Evolutionary conservation across 441 rosid genomes (phyloP).

Genomic region (Lepidium campestre): DNA sequence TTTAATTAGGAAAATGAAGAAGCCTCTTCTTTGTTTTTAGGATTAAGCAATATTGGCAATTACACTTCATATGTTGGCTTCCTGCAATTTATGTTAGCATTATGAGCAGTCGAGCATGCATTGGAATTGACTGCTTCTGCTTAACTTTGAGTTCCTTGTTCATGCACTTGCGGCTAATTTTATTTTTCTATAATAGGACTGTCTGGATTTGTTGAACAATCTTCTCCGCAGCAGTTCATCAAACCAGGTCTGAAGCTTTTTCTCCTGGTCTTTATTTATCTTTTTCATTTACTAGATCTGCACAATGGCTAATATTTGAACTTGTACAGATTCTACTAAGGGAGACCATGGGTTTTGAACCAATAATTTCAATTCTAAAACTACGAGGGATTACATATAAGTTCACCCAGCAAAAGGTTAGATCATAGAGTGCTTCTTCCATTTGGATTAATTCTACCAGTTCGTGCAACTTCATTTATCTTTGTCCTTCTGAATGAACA

Average conservation of each 20-base stretch:
- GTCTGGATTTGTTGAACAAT: slow-evolving; percentile 88
- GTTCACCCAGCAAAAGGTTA: slow-evolving; percentile 96
- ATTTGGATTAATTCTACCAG: neutral
- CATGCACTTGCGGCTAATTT: neutral
- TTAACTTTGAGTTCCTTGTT: neutral
- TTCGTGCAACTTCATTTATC: slow-evolving; percentile 40
- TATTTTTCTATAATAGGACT: slow-evolving; percentile 51
- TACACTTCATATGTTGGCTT: neutral
- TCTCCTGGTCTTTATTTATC: neutral
- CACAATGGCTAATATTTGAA: slow-evolving; percentile 24
- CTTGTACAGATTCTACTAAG: slow-evolving; percentile 67
- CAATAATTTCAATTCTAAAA: slow-evolving; percentile 65
- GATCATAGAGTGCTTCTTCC: slow-evolving; percentile 37
- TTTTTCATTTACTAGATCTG: neutral
- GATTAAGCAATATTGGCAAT: neutral
- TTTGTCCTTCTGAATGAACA: slow-evolving; percentile 36
- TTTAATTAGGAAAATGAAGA: neutral
- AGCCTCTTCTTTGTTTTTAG: neutral
- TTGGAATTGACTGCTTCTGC: neutral
- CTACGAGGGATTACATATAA: slow-evolving; percentile 74
- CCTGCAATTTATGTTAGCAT: neutral
- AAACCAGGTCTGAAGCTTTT: slow-evolving; percentile 61
- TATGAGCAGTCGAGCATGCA: neutral
- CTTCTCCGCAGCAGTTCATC: slow-evolving; percentile 80
- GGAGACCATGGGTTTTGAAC: slow-evolving; percentile 90